Percentiles rank a stretch among this genome's conserved stretches.
These are phyloP conservation scores for Clitoria ternatea DNA, from an alignment of 306 rosid genomes.

Conservation along the genomic window DNA sequence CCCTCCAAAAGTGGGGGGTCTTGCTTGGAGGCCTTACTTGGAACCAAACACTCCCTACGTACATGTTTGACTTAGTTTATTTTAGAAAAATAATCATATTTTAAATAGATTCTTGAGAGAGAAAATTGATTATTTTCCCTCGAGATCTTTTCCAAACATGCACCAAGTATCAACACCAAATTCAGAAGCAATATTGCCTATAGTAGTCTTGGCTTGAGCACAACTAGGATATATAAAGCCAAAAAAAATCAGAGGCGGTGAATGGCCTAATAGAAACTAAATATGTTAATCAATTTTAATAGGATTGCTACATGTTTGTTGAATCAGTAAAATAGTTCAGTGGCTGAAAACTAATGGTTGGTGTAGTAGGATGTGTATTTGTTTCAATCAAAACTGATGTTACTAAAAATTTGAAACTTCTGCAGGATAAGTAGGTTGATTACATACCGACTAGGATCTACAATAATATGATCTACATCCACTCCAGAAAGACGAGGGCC, in stretches of 20 bases:
- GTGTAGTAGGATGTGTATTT: not conserved
- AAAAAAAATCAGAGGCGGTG: no score
- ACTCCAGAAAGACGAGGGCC: conserved; percentile 40
- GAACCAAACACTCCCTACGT: no score
- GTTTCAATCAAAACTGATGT: not conserved
- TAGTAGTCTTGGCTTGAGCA: no score
- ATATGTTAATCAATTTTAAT: no score
- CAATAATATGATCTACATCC: conserved; percentile 39
- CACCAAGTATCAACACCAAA: not conserved
- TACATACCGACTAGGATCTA: conserved; percentile 58
- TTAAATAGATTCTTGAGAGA: no score
- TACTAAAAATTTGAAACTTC: not conserved
- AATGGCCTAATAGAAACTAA: not conserved
- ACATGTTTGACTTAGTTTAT: no score
- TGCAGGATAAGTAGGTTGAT: conserved; percentile 10
- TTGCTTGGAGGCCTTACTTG: no score
- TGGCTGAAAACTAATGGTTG: not conserved
- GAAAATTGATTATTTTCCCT: no score
- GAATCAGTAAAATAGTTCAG: not conserved
- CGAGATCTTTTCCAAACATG: no score
- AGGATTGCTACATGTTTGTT: not conserved
- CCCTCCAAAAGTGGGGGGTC: no score
- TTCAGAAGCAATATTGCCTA: not conserved
- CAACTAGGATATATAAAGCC: no score
- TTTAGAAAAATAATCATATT: no score